Conservation (phyloP, 805 yeast genomes). For the Candida pini region DNA sequence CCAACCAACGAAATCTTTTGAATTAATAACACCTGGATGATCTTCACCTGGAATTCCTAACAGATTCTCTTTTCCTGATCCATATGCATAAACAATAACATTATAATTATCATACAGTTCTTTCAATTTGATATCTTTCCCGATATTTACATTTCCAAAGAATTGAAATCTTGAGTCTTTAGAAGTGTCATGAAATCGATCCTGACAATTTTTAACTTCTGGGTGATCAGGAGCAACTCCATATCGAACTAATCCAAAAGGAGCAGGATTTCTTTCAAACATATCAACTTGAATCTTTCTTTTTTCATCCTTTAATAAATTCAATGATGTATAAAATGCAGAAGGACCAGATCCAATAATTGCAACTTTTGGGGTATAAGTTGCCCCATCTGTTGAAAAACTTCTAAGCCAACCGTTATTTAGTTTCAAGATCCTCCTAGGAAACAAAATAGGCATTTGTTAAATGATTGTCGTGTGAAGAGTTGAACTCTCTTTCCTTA, state of each 20-base stretch:
- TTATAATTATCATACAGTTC: conserved; percentile 55
- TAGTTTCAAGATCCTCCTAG: background rate
- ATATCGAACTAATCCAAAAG: conserved; percentile 83
- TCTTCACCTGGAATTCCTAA: conserved; percentile 55
- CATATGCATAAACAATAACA: conserved; percentile 76
- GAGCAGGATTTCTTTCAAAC: conserved; percentile 82
- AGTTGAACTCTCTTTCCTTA: too few relatives aligned
- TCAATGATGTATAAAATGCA: conserved; percentile 84
- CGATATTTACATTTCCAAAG: conserved; percentile 69
- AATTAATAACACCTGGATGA: conserved; percentile 64
- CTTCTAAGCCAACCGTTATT: too few relatives aligned
- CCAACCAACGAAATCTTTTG: conserved; percentile 91
- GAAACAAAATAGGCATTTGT: too few relatives aligned
- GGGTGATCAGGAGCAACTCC: conserved; percentile 99
- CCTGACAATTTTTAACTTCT: conserved; percentile 83
- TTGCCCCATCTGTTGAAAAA: too few relatives aligned
- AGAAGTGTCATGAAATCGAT: conserved; percentile 55
- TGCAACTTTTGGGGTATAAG: conserved; percentile 42
- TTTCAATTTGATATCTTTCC: conserved; percentile 49
- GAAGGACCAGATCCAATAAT: conserved; percentile 96
- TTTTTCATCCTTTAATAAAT: conserved; percentile 42
- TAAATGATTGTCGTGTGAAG: too few relatives aligned
- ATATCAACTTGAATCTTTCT: conserved; percentile 47
- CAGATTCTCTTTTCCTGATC: conserved; percentile 57
- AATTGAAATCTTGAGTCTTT: conserved; percentile 41